Evolutionary conservation across 441 rosid species (phyloP).

Genomic region (Erodium texanum): DNA sequence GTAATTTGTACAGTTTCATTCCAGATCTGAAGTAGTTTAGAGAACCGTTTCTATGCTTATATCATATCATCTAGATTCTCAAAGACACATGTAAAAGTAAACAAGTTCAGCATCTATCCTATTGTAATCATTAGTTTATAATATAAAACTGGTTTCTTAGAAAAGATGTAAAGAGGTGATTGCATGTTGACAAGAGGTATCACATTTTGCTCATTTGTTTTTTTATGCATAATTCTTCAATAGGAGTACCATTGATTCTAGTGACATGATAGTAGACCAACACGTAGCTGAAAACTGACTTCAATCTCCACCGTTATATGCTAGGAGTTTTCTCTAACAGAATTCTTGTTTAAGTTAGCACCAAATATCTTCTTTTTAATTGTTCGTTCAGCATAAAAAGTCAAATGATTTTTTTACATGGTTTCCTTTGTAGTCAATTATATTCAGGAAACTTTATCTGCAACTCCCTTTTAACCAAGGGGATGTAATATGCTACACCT

Average conservation of each 20-base stretch:
- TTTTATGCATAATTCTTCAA: not conserved
- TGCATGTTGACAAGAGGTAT: not conserved
- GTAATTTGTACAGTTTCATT: conserved; percentile 31
- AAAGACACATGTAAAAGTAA: not conserved
- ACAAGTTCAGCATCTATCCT: not conserved
- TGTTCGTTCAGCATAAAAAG: not conserved
- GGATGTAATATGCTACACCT: not conserved
- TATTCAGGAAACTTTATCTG: not conserved
- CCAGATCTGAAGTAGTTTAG: conserved; percentile 2
- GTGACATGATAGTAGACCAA: not conserved
- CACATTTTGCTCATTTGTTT: not conserved
- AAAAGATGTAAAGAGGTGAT: not conserved
- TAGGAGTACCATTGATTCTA: not conserved
- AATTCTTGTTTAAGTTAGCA: not conserved
- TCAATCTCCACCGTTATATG: not conserved
- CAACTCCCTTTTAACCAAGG: not conserved
- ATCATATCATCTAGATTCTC: not conserved
- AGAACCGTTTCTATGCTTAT: not conserved
- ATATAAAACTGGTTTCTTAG: not conserved
- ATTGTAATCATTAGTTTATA: not conserved
- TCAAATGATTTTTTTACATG: not conserved
- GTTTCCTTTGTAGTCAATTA: not conserved
- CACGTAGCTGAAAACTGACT: not conserved
- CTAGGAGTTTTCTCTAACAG: not conserved
- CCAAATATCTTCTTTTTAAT: not conserved